Evolutionary conservation across 805 yeast genomes (phyloP).

Genomic region (Helenozyma rhizophorensis): DNA sequence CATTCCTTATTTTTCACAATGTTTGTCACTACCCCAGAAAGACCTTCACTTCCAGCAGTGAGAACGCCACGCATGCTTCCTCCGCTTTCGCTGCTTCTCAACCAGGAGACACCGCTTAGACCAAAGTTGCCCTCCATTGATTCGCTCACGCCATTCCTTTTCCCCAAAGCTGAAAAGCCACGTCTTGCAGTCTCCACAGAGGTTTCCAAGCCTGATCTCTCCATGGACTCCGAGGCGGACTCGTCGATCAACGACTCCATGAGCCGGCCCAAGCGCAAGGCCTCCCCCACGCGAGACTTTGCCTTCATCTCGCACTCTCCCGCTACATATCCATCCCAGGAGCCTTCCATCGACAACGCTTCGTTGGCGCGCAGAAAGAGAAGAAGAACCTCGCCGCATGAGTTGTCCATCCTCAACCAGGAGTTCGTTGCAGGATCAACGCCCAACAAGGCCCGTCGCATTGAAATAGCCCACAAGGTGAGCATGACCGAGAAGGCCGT

Average conservation of each 20-base stretch:
- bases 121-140: conserved; percentile 27
- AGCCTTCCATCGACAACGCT: conserved; percentile 84
- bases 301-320: conserved; percentile 95
- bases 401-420: conserved; percentile 71
- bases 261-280: conserved; percentile 23
- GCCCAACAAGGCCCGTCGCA: conserved; percentile 73
- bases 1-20: conserved; percentile 1
- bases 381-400: conserved; percentile 90
- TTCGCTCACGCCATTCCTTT: conserved; percentile 15
- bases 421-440: conserved; percentile 77
- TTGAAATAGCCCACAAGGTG: conserved; percentile 73
- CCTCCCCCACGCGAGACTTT: conserved; percentile 32
- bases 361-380: conserved; percentile 90
- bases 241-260: conserved; percentile 7
- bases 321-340: conserved; percentile 77
- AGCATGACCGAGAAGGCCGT: conserved; percentile 97
- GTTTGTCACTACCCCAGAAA: conserved; percentile 27
- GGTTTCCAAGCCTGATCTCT: neutral
- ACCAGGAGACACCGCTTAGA: conserved; percentile 11
- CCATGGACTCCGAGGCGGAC: conserved; percentile 12
- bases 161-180: neutral
- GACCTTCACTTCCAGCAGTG: conserved; percentile 20
- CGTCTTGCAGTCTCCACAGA: neutral
- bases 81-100: conserved; percentile 35
- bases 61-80: conserved; percentile 27